Evolutionary conservation across 208 protist genomes (phyloP).

Genomic region (Crithidia sp.): DNA sequence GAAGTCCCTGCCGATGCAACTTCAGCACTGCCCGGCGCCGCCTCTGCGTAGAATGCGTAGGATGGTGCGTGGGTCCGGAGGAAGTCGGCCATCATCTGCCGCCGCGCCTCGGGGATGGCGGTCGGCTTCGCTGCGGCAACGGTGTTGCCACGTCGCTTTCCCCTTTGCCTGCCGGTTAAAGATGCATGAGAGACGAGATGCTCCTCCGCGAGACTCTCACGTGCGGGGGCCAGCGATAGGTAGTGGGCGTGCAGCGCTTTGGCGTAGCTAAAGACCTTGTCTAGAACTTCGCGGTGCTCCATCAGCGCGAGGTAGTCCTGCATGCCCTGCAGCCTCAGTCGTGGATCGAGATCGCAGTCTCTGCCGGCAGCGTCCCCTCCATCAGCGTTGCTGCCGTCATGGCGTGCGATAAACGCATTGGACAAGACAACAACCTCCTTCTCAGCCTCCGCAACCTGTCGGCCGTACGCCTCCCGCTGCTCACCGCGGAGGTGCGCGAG

Average conservation of each 20-base stretch:
- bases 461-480: constrained; percentile 15
- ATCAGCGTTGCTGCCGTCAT: background rate
- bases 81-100: constrained; percentile 35
- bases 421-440: background rate
- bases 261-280: constrained; percentile 57
- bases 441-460: background rate
- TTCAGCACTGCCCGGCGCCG: too few species aligned
- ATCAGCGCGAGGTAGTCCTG: constrained; percentile 43
- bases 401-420: constrained; percentile 8
- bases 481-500: constrained; percentile 31
- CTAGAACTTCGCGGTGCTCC: constrained; percentile 38
- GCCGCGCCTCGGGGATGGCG: constrained; percentile 30
- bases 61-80: constrained; percentile 32
- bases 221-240: background rate
- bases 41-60: constrained; percentile 45
- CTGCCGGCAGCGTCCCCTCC: background rate
- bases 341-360: constrained; percentile 30
- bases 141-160: background rate
- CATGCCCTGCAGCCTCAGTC: constrained; percentile 33
- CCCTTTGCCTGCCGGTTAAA: background rate
- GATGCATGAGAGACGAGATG: too few species aligned
- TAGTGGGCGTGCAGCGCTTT: constrained; percentile 49
- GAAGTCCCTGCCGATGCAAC: too few species aligned
- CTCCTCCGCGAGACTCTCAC: too few species aligned
- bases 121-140: background rate